Conservation (phyloP, 306 rosid species). For the Mimosa pudica region DNA sequence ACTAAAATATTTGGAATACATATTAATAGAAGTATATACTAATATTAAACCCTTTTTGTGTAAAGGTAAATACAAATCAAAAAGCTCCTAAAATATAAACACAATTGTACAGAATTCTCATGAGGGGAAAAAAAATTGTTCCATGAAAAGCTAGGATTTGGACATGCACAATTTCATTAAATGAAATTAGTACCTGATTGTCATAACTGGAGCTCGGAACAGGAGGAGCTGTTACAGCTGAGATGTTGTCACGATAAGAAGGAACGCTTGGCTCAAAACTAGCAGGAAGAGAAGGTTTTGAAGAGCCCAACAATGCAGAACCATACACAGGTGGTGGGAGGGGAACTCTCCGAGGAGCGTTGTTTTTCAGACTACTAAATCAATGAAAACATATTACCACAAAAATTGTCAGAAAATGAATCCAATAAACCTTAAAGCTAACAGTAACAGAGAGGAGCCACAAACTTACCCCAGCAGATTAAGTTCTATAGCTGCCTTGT, state of each 20-base stretch:
- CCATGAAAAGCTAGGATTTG: not conserved
- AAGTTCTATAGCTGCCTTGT: slow-evolving; percentile 87
- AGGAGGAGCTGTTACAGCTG: slow-evolving; percentile 58
- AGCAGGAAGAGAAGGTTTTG: slow-evolving; percentile 51
- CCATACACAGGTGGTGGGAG: slow-evolving; percentile 74
- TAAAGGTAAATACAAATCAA: slow-evolving; percentile 21
- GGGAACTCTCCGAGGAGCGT: slow-evolving; percentile 70
- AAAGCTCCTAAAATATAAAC: not conserved
- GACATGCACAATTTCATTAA: not conserved
- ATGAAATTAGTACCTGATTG: slow-evolving; percentile 55
- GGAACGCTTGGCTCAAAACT: slow-evolving; percentile 62
- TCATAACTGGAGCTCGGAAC: slow-evolving; percentile 65
- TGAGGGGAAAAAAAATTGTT: not conserved
- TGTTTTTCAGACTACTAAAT: slow-evolving; percentile 50
- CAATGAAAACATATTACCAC: slow-evolving; percentile 34
- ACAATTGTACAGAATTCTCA: slow-evolving; percentile 3
- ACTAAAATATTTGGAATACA: not conserved
- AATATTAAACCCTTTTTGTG: not conserved
- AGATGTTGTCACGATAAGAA: slow-evolving; percentile 42
- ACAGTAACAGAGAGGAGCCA: slow-evolving; percentile 25
- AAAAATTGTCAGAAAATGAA: slow-evolving; percentile 29
- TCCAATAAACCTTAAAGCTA: slow-evolving; percentile 6
- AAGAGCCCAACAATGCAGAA: slow-evolving; percentile 49
- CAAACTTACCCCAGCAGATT: slow-evolving; percentile 69
- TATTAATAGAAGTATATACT: not conserved